Conservation (phyloP, 1,284 basidiomycete species). For the Ganoderma boninense region DNA sequence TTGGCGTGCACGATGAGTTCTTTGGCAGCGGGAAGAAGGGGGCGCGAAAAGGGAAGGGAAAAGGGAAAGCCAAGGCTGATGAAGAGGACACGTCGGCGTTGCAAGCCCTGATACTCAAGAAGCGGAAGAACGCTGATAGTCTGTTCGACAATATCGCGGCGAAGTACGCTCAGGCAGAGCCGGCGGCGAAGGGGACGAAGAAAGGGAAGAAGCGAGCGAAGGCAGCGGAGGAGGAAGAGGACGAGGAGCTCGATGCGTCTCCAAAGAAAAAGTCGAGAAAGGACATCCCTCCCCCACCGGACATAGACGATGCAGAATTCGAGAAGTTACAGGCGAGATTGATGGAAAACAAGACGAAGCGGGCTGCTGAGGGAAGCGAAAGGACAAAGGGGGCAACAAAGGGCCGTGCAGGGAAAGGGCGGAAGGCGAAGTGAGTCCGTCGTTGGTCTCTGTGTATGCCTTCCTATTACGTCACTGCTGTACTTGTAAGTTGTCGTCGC, state of each 20-base stretch:
- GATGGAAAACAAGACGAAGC: conserved; percentile 53
- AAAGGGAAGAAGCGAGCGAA: conserved; percentile 63
- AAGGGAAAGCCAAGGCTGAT: conserved; percentile 51
- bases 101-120: conserved; percentile 85
- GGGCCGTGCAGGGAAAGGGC: conserved; percentile 29
- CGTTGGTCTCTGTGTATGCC: conserved; percentile 10
- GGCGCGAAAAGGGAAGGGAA: conserved; percentile 66
- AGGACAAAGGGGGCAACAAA: conserved; percentile 22
- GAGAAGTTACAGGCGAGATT: conserved; percentile 68
- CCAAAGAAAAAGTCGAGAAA: conserved; percentile 60
- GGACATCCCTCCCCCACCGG: conserved; percentile 51
- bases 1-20: conserved; percentile 96
- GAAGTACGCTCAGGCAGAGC: conserved; percentile 74
- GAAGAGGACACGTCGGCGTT: conserved; percentile 74
- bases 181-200: conserved; percentile 49
- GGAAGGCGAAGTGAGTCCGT: conserved; percentile 30
- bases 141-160: conserved; percentile 84
- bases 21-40: conserved; percentile 84
- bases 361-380: conserved; percentile 44
- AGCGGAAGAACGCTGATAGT: conserved; percentile 73
- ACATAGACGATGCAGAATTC: conserved; percentile 77
- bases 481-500: conserved; percentile 26
- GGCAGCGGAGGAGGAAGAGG: conserved; percentile 40
- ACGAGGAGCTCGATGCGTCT: conserved; percentile 49
- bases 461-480: conserved; percentile 7